Base-by-base conservation (phyloP, 129 eudicot species). In the Flaveria robusta region DNA sequence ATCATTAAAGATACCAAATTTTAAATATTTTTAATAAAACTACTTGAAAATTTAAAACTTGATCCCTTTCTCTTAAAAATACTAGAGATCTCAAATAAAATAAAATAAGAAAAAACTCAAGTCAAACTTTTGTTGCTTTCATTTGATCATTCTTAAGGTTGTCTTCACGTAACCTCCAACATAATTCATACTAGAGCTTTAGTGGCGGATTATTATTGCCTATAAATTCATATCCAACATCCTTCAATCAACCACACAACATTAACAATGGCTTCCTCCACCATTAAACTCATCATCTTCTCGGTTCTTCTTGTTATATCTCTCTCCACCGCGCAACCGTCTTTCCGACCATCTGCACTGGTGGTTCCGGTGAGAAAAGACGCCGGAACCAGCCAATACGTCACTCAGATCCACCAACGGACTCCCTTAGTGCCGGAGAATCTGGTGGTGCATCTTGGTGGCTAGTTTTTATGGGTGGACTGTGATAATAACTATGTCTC, bases 291-390 rank as follows among this genome's bases (percentile, higher is more conserved):
- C 1, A 6, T 70, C 45, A 7, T 81, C n/a, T 58, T 80, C 42
- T 81, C 75, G 2, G 10, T 56, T 47, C 66, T 80, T 54, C 70
- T 82, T 9, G 5, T 47, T 23, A 1, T 80, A 47, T 67, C 79
- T 20, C 62, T 54, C 56, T 80, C 86, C 23, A 16, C 34, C 0
- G 88, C 88, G 0, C 90, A 90, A 18, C 74, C 78, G 15, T 87
- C 92, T 5, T 86, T 86, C 39, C 84, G 93, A 8, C 93, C 96
- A 3, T 29, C 22, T 0, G 96, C 87, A n/a, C 67, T 90, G 5
- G 86, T 90, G 15, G 80, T 85, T 54, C 97, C 91, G 9, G 84
- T 87, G 4, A 59, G 78, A 34, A 92, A 92, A 76, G 97, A 89
- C 56, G 81, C 82, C 13, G 49, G 87, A 34, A 87, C 96, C n/a